Conservation (phyloP, 2,329 filamentous ascomycete species). For the Pyricularia grisea region DNA sequence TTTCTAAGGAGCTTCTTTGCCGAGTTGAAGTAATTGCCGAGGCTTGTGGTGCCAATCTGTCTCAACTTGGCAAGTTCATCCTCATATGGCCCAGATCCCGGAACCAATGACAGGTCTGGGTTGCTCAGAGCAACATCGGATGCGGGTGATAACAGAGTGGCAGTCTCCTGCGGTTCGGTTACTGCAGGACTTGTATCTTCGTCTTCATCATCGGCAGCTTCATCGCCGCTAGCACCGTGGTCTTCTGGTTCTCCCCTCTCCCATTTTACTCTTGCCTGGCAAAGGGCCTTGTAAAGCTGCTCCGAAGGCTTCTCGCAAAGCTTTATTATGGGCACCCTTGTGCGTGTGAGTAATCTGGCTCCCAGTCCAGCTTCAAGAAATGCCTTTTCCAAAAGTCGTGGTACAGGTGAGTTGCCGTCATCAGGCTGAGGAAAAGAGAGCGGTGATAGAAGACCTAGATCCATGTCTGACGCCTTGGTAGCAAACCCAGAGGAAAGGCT, state of each 20-base stretch:
- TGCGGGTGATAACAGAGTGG: neutral
- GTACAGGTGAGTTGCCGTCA: slow-evolving; percentile 51
- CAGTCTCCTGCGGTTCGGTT: neutral
- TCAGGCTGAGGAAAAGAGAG: slow-evolving; percentile 45
- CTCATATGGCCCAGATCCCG: slow-evolving; percentile 7
- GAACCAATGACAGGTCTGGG: neutral
- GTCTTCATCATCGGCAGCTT: slow-evolving; percentile 7
- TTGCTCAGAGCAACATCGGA: neutral
- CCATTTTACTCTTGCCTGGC: slow-evolving; percentile 62
- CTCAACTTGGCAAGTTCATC: slow-evolving; percentile 19
- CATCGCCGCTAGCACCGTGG: slow-evolving; percentile 22
- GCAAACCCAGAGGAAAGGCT: slow-evolving; percentile 80
- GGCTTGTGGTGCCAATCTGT: slow-evolving; percentile 29
- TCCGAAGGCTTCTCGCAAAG: slow-evolving; percentile 63
- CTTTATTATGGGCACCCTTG: slow-evolving; percentile 80
- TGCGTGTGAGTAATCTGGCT: slow-evolving; percentile 67
- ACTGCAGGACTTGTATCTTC: neutral
- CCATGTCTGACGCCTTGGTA: slow-evolving; percentile 83
- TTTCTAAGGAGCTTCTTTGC: slow-evolving; percentile 41
- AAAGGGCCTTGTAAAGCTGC: slow-evolving; percentile 49
- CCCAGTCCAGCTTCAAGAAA: slow-evolving; percentile 65
- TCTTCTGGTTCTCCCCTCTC: slow-evolving; percentile 44
- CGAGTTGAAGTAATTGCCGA: slow-evolving; percentile 35
- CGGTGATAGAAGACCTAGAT: slow-evolving; percentile 67
- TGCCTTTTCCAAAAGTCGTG: slow-evolving; percentile 64